phyloP scores from a whole-genome alignment of 495 filamentous ascomycete genomes.

The Hyphodiscus hymeniophilus region DNA sequence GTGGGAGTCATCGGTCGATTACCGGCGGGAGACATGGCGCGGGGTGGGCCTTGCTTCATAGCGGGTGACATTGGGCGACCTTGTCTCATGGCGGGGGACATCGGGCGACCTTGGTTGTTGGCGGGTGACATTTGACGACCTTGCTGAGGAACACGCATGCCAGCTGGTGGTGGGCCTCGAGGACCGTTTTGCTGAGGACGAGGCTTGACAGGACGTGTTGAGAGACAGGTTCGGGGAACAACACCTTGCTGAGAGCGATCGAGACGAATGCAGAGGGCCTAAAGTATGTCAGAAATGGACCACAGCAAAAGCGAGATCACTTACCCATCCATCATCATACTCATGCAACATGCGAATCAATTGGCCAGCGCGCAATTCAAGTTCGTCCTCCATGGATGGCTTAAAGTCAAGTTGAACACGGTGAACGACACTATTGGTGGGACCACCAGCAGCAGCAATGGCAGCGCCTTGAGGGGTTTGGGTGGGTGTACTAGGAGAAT shows the following conservation, averaged over 20 bases:
- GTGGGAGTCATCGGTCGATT: conserved; percentile 28
- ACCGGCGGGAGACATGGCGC: conserved; percentile 32
- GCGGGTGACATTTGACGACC: conserved; percentile 40
- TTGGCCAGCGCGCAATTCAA: conserved; percentile 69
- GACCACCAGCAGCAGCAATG: conserved; percentile 47
- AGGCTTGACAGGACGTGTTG: conserved; percentile 85
- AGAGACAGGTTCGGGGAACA: conserved; percentile 86
- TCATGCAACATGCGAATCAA: conserved; percentile 86
- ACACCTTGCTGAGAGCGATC: conserved; percentile 91
- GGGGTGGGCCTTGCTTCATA: conserved; percentile 15
- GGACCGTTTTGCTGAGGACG: conserved; percentile 46
- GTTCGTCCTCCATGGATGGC: conserved; percentile 85
- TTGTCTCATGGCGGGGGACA: conserved; percentile 28
- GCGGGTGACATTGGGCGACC: conserved; percentile 21
- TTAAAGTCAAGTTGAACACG: conserved; percentile 94
- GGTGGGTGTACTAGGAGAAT: conserved; percentile 37
- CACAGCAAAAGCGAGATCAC: conserved; percentile 23
- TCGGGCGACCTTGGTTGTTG: conserved; percentile 29
- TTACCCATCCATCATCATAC: conserved; percentile 98
- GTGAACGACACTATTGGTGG: conserved; percentile 56
- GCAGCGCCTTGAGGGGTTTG: conserved; percentile 38
- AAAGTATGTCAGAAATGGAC: conserved; percentile 30
- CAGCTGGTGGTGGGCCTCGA: conserved; percentile 40
- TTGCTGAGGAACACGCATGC: conserved; percentile 30
- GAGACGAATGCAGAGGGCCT: conserved; percentile 86